Percentiles rank a stretch among this genome's conserved stretches.
Evolutionary conservation across 2,329 filamentous ascomycete species (phyloP).

Genomic region (Mycocentrospora acerina): DNA sequence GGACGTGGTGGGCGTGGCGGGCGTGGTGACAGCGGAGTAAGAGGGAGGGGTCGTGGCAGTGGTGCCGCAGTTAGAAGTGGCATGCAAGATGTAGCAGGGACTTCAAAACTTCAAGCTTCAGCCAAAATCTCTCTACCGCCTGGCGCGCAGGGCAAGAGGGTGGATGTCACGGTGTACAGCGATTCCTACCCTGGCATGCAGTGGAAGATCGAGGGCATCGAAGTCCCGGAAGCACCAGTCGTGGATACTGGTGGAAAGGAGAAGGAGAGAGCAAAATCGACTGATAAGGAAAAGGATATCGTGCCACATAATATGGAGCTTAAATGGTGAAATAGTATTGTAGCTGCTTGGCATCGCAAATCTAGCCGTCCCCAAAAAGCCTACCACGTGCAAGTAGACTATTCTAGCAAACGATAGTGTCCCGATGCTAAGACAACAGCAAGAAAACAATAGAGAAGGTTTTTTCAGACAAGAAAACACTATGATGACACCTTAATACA

Average conservation of each 20-base stretch:
- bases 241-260: slow-evolving; percentile 33
- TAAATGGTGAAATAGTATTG: slow-evolving; percentile 3
- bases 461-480: no score
- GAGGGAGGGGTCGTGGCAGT: slow-evolving; percentile 22
- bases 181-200: slow-evolving; percentile 83
- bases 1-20: slow-evolving; percentile 10
- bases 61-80: slow-evolving; percentile 11
- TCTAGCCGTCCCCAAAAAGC: no score
- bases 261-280: slow-evolving; percentile 11
- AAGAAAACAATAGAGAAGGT: no score
- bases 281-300: no score
- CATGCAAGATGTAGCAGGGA: slow-evolving; percentile 13
- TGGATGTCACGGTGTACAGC: slow-evolving; percentile 78
- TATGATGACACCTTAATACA: no score
- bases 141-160: slow-evolving; percentile 55
- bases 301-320: no score
- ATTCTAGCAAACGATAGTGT: no score
- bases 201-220: slow-evolving; percentile 57
- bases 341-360: no score
- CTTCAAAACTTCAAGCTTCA: slow-evolving; percentile 53
- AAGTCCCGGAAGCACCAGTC: slow-evolving; percentile 48
- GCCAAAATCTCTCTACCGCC: slow-evolving; percentile 64
- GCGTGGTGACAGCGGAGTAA: neutral
- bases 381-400: no score
- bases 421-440: no score